These are phyloP conservation scores for Phytophthora brassicae DNA, from an alignment of 352 stramenopile genomes.

Conservation along the genomic window DNA sequence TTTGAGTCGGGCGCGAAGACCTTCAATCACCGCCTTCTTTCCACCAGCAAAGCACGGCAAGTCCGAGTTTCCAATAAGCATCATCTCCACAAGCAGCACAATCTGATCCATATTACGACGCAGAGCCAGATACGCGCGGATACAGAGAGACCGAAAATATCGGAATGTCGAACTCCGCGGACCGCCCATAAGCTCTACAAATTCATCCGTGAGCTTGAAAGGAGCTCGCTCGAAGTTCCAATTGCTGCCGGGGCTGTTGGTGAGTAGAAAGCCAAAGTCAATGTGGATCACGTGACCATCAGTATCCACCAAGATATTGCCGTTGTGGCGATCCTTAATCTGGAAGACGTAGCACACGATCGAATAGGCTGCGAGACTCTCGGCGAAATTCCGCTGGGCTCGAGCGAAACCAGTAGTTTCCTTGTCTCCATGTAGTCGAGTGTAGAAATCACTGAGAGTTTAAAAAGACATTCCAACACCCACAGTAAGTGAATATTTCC, in stretches of 20 bases:
- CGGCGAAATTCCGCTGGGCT: slow-evolving; percentile 88
- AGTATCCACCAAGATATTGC: slow-evolving; percentile 98
- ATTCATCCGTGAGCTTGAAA: slow-evolving; percentile 97
- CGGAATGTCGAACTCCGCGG: slow-evolving; percentile 90
- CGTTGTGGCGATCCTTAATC: slow-evolving; percentile 99
- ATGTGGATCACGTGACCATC: slow-evolving; percentile 98
- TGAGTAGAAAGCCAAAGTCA: slow-evolving; percentile 98
- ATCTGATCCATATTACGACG: slow-evolving; percentile 95
- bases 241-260: slow-evolving; percentile 94
- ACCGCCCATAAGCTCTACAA: slow-evolving; percentile 95
- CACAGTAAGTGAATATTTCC: too few relatives aligned
- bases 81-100: slow-evolving; percentile 96
- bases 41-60: slow-evolving; percentile 87
- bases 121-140: slow-evolving; percentile 93
- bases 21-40: slow-evolving; percentile 74
- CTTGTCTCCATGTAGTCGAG: slow-evolving; percentile 87
- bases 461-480: too few relatives aligned
- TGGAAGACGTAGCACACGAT: slow-evolving; percentile 98
- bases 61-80: slow-evolving; percentile 88
- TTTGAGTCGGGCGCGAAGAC: slow-evolving; percentile 74
- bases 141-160: slow-evolving; percentile 96
- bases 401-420: slow-evolving; percentile 73
- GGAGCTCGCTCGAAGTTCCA: slow-evolving; percentile 96
- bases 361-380: slow-evolving; percentile 96
- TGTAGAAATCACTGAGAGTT: slow-evolving; percentile 88